Conservation (phyloP, 2,329 filamentous ascomycete species). For the Chaetomium sp. region DNA sequence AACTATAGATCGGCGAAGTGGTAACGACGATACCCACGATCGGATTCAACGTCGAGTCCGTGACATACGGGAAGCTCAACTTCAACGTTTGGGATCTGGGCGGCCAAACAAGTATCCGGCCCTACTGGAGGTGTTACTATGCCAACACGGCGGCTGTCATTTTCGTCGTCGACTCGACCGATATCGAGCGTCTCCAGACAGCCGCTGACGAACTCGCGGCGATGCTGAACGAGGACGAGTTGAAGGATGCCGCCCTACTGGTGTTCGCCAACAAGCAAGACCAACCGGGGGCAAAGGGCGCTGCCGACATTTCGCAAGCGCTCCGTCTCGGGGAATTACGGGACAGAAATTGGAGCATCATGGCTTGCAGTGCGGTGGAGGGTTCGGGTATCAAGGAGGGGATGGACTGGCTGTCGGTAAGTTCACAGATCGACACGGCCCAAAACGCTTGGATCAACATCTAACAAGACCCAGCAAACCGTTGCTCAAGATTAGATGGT, state of each 20-base stretch:
- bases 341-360: slow-evolving; percentile 98
- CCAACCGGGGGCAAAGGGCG: slow-evolving; percentile 91
- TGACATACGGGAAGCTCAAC: slow-evolving; percentile 96
- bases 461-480: slow-evolving; percentile 33
- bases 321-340: slow-evolving; percentile 83
- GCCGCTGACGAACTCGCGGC: slow-evolving; percentile 87
- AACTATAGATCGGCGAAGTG: slow-evolving; percentile 81
- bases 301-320: slow-evolving; percentile 93
- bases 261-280: slow-evolving; percentile 99
- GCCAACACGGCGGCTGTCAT: slow-evolving; percentile 97
- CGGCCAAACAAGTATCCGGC: slow-evolving; percentile 96
- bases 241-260: slow-evolving; percentile 83
- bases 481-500: slow-evolving; percentile 34
- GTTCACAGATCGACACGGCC: slow-evolving; percentile 25
- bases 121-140: slow-evolving; percentile 99
- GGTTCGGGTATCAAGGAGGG: slow-evolving; percentile 91
- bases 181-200: slow-evolving; percentile 90
- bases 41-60: slow-evolving; percentile 98
- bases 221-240: slow-evolving; percentile 96
- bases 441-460: neutral
- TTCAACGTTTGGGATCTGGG: slow-evolving; percentile 99
- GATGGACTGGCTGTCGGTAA: slow-evolving; percentile 97
- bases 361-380: slow-evolving; percentile 93
- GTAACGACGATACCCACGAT: slow-evolving; percentile 99
- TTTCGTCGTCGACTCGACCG: slow-evolving; percentile 96